Conservation (phyloP, 2,329 filamentous ascomycete genomes). For the Neophaeococcomyces mojaviensis region DNA sequence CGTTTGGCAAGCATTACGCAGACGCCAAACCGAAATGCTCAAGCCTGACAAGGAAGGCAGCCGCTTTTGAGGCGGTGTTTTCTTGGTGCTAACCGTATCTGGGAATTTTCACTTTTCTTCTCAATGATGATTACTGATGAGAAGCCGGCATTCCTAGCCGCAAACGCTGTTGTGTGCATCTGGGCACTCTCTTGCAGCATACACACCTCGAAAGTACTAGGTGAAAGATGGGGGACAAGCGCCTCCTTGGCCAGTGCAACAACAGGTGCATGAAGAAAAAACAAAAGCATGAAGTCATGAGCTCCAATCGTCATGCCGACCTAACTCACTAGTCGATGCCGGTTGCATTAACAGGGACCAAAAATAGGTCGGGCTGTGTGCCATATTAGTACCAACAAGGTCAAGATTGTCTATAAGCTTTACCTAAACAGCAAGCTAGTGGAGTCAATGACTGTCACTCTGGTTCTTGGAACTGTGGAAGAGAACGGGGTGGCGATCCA, state of each 20-base stretch:
- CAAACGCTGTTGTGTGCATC: too few relatives aligned
- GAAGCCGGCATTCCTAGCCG: too few relatives aligned
- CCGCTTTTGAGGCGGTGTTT: not conserved
- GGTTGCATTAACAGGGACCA: slow-evolving; percentile 1
- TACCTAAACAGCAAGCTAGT: not conserved
- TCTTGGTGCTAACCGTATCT: too few relatives aligned
- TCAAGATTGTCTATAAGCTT: not conserved
- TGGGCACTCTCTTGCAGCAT: too few relatives aligned
- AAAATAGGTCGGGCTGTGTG: slow-evolving; percentile 7
- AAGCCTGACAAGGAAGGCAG: slow-evolving; percentile 3
- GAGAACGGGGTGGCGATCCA: not conserved
- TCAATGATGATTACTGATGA: too few relatives aligned
- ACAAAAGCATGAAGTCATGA: slow-evolving; percentile 8
- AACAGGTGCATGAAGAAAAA: not conserved
- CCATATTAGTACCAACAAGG: not conserved
- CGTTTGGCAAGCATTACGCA: slow-evolving; percentile 3
- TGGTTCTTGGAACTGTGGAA: not conserved
- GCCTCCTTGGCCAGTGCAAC: not conserved
- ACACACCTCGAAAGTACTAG: not conserved
- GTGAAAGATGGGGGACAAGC: not conserved
- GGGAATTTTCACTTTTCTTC: too few relatives aligned
- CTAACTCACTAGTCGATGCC: not conserved
- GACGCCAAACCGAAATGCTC: slow-evolving; percentile 5
- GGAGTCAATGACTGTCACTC: not conserved
- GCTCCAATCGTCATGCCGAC: not conserved